Evolutionary conservation across 2,329 filamentous ascomycete genomes (phyloP), one percentile per base, ranked within the genome.

Genomic region (Penicillium sp.): DNA sequence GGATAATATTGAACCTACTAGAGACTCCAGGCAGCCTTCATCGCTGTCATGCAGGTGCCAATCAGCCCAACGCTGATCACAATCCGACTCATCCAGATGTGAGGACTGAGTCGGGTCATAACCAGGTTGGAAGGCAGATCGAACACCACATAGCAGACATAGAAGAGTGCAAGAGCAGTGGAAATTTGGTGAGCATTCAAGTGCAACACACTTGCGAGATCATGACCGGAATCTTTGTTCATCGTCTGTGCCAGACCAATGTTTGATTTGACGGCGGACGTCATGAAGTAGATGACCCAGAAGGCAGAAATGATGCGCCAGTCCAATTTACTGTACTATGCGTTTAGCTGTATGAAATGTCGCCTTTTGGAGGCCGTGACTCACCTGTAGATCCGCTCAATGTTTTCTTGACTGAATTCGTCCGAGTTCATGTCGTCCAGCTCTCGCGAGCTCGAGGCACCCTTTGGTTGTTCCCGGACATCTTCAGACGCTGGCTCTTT

Each of bases 231-330:
- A 16, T 80, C 74, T 28, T 73, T 74, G 74, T 96, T 96, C 91
- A 96, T 96, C 1, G 91, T 96, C 75, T 96, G 90, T n/a, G 91
- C 89, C 61, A 96, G 85, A 56, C 90, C 90, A 60, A 96, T 89
- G 73, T 95, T 96, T 65, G 90, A 94, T 47, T 90, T 86, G 65
- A 96, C 94, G 55, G 90, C 91, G 0, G 90, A 94, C 79, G 90
- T 94, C 59, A 96, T 82, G 69, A 96, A 96, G 76, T 96, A 96
- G 15, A 96, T 81, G 15, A 87, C 72, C 91, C 91, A 96, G 72
- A 96, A 93, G 28, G 91, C 89, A 81, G 81, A 80, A 54, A 83
- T 77, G 53, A 84, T 83, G 16, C 81, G 75, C n/a, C 75, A 74
- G 58, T 84, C 81, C 31, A 84, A 74, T 69, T 83, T 84, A 48